A percentile compares a stretch with the other conserved stretches of the same genome.
These are phyloP conservation scores for Fusarium nanum DNA, from an alignment of 2,329 filamentous ascomycete genomes.

Conservation along the genomic window DNA sequence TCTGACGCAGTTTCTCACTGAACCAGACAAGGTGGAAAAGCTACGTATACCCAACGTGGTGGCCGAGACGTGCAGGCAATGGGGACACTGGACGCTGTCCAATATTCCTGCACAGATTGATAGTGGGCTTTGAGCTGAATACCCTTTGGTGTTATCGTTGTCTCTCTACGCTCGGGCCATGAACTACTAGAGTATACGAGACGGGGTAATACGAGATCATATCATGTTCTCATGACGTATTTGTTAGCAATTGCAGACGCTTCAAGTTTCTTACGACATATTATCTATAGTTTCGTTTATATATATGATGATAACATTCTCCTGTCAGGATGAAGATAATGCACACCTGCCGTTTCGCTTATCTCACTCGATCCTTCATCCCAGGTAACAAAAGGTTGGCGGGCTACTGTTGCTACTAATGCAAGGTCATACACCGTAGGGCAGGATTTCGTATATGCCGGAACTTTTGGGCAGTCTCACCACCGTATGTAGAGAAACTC, in stretches of 20 bases:
- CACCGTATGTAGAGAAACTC: not conserved
- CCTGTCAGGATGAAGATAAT: too few relatives aligned
- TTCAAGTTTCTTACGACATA: not conserved
- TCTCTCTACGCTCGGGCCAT: not conserved
- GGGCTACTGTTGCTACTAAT: not conserved
- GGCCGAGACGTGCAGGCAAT: constrained; percentile 64
- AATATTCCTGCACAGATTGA: constrained; percentile 65
- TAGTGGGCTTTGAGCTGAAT: constrained; percentile 58
- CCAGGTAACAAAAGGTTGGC: not conserved
- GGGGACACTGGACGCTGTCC: constrained; percentile 61
- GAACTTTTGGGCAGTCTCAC: constrained; percentile 6
- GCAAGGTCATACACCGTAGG: constrained; percentile 1
- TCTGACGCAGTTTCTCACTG: constrained; percentile 62
- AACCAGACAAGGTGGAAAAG: constrained; percentile 54
- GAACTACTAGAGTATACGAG: not conserved
- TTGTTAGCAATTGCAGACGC: not conserved
- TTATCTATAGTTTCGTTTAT: not conserved
- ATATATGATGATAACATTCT: not conserved
- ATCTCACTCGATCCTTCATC: not conserved
- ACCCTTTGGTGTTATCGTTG: not conserved
- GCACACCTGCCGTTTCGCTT: not conserved
- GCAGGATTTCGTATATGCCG: constrained; percentile 7
- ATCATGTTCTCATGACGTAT: not conserved
- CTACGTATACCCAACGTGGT: constrained; percentile 60
- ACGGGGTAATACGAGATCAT: not conserved